Evolutionary conservation across 148 eudicot species (phyloP).

Genomic region (Heliamphora exappendiculata): DNA sequence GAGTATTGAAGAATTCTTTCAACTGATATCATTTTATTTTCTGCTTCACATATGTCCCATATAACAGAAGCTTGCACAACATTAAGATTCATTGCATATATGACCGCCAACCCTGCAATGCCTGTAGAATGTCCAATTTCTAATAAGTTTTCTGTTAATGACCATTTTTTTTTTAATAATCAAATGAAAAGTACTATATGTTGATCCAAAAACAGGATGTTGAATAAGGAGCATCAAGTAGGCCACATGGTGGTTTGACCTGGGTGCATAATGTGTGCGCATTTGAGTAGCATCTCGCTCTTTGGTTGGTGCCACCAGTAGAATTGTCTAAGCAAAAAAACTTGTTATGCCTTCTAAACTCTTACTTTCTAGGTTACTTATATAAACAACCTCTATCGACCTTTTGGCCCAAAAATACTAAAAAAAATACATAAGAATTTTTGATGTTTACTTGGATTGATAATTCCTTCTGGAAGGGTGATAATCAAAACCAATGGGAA

Average conservation of each 20-base stretch:
- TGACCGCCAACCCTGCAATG: conserved; percentile 56
- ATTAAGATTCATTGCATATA: conserved; percentile 52
- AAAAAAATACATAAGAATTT: background rate
- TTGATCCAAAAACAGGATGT: background rate
- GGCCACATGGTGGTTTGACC: background rate
- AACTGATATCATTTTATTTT: conserved; percentile 56
- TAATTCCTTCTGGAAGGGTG: conserved; percentile 36
- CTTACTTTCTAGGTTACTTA: background rate
- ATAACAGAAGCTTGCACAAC: conserved; percentile 33
- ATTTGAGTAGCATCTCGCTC: background rate
- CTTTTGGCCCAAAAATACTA: background rate
- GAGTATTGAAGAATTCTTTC: conserved; percentile 60
- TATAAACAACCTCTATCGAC: background rate
- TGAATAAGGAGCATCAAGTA: background rate
- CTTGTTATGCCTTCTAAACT: background rate
- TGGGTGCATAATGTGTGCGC: background rate
- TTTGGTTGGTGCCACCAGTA: background rate
- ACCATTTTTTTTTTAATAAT: background rate
- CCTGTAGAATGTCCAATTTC: conserved; percentile 24
- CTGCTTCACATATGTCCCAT: conserved; percentile 38
- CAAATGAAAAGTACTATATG: background rate
- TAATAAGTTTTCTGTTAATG: background rate
- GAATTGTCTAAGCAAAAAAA: background rate
- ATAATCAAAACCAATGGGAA: conserved; percentile 44
- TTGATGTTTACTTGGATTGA: conserved; percentile 36